Conservation (phyloP, 371 early-diverging fungal species). For the Lichtheimia ornata region DNA sequence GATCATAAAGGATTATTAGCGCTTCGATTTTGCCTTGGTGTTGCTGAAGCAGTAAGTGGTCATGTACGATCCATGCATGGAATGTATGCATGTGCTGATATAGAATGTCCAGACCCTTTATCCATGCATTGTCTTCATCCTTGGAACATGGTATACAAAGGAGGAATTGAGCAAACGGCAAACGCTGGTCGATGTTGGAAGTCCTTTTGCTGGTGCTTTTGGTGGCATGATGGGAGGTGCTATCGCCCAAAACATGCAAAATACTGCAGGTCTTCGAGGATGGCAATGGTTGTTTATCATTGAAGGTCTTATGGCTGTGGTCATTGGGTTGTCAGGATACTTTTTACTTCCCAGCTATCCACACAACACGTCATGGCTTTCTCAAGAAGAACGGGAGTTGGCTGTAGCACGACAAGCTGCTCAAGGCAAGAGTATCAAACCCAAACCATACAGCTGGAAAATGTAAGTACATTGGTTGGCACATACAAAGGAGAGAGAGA, state of each 20-base stretch:
- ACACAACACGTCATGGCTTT: conserved; percentile 50
- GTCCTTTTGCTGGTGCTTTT: conserved; percentile 21
- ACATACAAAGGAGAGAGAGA: background rate
- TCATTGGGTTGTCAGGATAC: conserved; percentile 39
- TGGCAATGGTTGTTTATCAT: conserved; percentile 68
- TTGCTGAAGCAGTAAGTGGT: conserved; percentile 42
- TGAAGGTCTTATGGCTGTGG: conserved; percentile 54
- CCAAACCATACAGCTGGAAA: conserved; percentile 9
- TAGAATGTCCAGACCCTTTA: conserved; percentile 55
- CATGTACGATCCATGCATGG: background rate
- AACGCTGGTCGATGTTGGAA: conserved; percentile 24
- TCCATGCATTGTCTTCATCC: conserved; percentile 74
- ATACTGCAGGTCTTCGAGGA: conserved; percentile 47
- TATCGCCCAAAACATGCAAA: conserved; percentile 37
- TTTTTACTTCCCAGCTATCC: conserved; percentile 66
- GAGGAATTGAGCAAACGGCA: conserved; percentile 72
- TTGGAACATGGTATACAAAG: conserved; percentile 78
- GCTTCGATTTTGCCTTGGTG: conserved; percentile 67
- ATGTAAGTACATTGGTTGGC: conserved; percentile 4
- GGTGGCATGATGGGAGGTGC: conserved; percentile 39
- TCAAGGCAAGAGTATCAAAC: conserved; percentile 27
- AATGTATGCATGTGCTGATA: background rate
- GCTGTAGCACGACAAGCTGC: conserved; percentile 48
- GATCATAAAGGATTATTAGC: conserved; percentile 49
- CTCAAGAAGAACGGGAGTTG: conserved; percentile 48